Conservation (phyloP, 2,329 filamentous ascomycete species). For the Colletotrichum sp. region DNA sequence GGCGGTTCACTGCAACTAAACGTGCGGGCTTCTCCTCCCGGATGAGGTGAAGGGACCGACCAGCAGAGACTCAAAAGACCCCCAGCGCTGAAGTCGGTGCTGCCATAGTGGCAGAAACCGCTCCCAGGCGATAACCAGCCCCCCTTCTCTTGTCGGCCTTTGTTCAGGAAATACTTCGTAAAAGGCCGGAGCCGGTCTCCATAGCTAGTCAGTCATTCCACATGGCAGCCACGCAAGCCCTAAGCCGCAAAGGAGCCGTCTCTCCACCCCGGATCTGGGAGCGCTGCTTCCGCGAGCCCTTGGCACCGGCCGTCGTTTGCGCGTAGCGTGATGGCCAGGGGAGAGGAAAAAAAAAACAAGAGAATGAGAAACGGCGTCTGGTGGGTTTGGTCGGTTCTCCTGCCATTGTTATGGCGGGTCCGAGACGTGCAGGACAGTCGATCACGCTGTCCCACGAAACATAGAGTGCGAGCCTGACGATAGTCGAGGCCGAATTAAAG, state of each 20-base stretch:
- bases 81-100: not conserved
- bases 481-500: not conserved
- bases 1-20: slow-evolving; percentile 1
- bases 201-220: slow-evolving; percentile 11
- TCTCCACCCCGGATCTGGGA: slow-evolving; percentile 19
- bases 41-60: not conserved
- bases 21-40: not conserved
- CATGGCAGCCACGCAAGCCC: slow-evolving; percentile 23
- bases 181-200: not conserved
- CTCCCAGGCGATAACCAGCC: not conserved
- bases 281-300: slow-evolving; percentile 15
- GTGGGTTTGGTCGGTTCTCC: not conserved
- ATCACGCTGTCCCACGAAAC: not conserved
- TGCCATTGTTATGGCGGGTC: not conserved
- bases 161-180: not conserved
- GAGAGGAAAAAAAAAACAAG: not conserved
- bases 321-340: not conserved
- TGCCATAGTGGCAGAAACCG: not conserved
- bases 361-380: not conserved
- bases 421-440: not conserved
- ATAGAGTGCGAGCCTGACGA: not conserved
- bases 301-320: slow-evolving; percentile 9
- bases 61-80: not conserved
- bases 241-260: not conserved
- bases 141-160: not conserved